phyloP scores from a whole-genome alignment of 2,329 filamentous ascomycete genomes.

The Apiospora hydei region DNA sequence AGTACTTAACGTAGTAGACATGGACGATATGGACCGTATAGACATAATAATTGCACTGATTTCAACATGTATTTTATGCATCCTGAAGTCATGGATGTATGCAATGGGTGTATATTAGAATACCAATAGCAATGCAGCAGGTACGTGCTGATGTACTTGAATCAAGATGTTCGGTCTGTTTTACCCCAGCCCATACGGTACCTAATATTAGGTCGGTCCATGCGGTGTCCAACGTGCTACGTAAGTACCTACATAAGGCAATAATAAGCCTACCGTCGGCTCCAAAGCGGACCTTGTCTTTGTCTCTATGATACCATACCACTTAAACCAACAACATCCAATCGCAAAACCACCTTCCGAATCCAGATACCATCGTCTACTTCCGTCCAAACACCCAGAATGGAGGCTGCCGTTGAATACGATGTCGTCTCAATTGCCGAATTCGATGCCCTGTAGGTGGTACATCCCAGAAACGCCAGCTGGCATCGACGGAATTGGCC shows the following conservation, averaged over 20 bases:
- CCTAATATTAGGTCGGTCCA: neutral
- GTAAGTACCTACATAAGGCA: too few species aligned
- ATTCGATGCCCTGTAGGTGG: constrained; percentile 62
- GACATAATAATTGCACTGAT: neutral
- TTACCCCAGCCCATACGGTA: neutral
- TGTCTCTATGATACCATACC: neutral
- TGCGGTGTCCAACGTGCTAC: neutral
- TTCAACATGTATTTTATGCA: too few species aligned
- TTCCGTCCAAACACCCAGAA: constrained; percentile 30
- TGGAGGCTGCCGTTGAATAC: constrained; percentile 41
- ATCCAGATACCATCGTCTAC: neutral
- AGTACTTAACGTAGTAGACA: neutral
- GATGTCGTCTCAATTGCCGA: constrained; percentile 57
- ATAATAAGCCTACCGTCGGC: neutral
- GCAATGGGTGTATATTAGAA: too few species aligned
- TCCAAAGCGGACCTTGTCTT: neutral
- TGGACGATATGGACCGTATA: neutral
- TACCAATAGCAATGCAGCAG: neutral
- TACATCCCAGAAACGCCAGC: constrained; percentile 13
- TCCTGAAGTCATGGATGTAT: too few species aligned
- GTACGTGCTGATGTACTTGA: neutral
- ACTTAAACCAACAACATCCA: neutral
- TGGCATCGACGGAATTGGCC: neutral
- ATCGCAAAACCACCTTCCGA: constrained; percentile 11
- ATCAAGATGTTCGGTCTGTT: too few species aligned